Percentiles rank a stretch among this genome's conserved stretches.
Conservation (phyloP, 257 asterid genomes). For the Euphrasia confusa region DNA sequence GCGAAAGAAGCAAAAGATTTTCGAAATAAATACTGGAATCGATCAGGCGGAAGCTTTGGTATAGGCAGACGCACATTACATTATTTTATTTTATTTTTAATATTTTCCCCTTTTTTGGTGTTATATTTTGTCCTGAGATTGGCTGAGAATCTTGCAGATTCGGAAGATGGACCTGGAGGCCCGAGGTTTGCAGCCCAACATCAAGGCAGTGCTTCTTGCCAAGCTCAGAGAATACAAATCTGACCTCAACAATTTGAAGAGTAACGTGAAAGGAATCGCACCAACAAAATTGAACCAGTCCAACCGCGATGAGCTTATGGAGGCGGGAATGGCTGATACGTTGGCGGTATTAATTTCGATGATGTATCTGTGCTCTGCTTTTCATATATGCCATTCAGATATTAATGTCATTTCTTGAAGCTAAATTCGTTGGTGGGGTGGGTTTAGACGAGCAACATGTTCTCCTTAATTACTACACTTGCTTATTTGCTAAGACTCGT, state of each 20-base stretch:
- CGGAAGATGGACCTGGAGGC: constrained; percentile 89
- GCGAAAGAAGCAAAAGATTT: constrained; percentile 65
- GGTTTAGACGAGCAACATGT: neutral
- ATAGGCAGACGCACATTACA: constrained; percentile 5
- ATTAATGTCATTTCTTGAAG: too few species aligned
- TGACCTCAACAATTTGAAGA: constrained; percentile 71
- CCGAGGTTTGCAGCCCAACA: constrained; percentile 66
- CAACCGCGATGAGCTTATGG: constrained; percentile 80
- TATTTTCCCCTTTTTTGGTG: constrained; percentile 1
- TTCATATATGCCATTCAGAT: neutral
- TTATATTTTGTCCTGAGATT: constrained; percentile 13
- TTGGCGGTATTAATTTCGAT: constrained; percentile 39
- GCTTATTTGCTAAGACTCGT: constrained; percentile 4
- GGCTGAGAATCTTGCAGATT: constrained; percentile 40
- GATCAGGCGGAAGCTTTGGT: constrained; percentile 88
- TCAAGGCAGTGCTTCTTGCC: constrained; percentile 73
- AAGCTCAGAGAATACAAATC: constrained; percentile 81
- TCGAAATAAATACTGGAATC: constrained; percentile 57
- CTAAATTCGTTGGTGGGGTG: neutral
- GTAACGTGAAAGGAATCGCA: constrained; percentile 51
- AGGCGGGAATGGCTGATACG: constrained; percentile 81
- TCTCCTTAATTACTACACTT: too few species aligned
- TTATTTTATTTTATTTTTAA: too few species aligned
- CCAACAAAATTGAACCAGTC: constrained; percentile 57
- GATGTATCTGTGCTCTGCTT: neutral